phyloP scores from a whole-genome alignment of 176 grass and related monocot genomes.

The Oryza meyeriana region DNA sequence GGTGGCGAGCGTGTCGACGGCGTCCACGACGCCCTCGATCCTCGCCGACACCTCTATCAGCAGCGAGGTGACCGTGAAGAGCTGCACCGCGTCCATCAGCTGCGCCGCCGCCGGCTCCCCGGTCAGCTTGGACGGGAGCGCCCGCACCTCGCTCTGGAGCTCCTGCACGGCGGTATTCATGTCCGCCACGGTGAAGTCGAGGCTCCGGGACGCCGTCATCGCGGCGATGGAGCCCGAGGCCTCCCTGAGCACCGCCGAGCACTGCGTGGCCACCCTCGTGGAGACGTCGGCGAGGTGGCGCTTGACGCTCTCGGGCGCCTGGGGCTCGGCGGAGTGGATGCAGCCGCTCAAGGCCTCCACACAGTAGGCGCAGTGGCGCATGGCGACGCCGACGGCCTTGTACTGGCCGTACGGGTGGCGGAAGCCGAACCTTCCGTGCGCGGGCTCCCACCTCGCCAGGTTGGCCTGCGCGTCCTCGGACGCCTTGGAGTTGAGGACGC shows the following conservation, averaged over 20 bases:
- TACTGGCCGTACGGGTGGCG: conserved; percentile 66
- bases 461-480: conserved; percentile 71
- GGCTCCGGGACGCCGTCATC: conserved; percentile 34
- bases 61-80: conserved; percentile 46
- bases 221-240: conserved; percentile 38
- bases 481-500: conserved; percentile 63
- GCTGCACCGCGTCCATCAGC: conserved; percentile 48
- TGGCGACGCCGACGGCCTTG: conserved; percentile 48
- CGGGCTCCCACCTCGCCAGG: conserved; percentile 69
- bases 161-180: conserved; percentile 63
- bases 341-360: conserved; percentile 55
- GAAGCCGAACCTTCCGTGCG: conserved; percentile 59
- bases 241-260: conserved; percentile 52
- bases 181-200: conserved; percentile 43
- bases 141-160: conserved; percentile 47
- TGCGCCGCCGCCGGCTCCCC: background rate
- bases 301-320: conserved; percentile 39
- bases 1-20: conserved; percentile 38
- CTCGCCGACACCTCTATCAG: conserved; percentile 56
- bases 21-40: conserved; percentile 51
- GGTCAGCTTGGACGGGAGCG: conserved; percentile 45
- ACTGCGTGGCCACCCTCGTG: conserved; percentile 33
- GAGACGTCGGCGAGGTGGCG: conserved; percentile 42
- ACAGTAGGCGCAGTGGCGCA: conserved; percentile 70
- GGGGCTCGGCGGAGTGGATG: conserved; percentile 51